These are phyloP conservation scores for Oryza meyeriana DNA, from an alignment of 176 grass and related monocot genomes.

Conservation along the genomic window DNA sequence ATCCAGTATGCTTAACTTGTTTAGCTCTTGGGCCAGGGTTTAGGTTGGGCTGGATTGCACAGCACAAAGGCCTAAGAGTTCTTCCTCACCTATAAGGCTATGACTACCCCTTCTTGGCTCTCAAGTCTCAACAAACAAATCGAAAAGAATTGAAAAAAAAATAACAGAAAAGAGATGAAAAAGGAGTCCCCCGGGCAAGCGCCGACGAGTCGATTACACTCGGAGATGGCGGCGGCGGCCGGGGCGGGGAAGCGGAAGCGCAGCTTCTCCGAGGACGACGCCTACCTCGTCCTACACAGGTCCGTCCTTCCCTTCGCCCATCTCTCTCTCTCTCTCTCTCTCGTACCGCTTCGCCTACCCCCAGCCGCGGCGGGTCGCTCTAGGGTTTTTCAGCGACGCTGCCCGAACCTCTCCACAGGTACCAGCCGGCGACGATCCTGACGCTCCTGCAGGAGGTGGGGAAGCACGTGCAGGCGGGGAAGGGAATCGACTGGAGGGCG, in stretches of 20 bases:
- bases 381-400: constrained; percentile 51
- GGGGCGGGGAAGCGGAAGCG: constrained; percentile 48
- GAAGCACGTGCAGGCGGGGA: constrained; percentile 30
- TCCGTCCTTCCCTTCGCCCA: not conserved
- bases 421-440: constrained; percentile 66
- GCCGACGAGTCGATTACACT: not conserved
- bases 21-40: too few relatives aligned
- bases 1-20: too few relatives aligned
- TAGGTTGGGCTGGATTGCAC: too few relatives aligned
- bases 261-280: constrained; percentile 66
- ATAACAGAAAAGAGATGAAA: not conserved
- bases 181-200: not conserved
- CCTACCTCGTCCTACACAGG: constrained; percentile 78
- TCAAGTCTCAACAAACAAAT: not conserved
- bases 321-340: not conserved
- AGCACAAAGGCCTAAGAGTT: too few relatives aligned
- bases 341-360: not conserved
- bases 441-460: constrained; percentile 72
- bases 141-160: not conserved
- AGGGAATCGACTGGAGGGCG: constrained; percentile 63
- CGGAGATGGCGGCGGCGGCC: not conserved
- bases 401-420: constrained; percentile 38
- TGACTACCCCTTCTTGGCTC: not conserved
- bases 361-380: not conserved
- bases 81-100: too few relatives aligned